These are phyloP conservation scores for Pythium graminicola DNA, from an alignment of 352 stramenopile species.

Conservation along the genomic window DNA sequence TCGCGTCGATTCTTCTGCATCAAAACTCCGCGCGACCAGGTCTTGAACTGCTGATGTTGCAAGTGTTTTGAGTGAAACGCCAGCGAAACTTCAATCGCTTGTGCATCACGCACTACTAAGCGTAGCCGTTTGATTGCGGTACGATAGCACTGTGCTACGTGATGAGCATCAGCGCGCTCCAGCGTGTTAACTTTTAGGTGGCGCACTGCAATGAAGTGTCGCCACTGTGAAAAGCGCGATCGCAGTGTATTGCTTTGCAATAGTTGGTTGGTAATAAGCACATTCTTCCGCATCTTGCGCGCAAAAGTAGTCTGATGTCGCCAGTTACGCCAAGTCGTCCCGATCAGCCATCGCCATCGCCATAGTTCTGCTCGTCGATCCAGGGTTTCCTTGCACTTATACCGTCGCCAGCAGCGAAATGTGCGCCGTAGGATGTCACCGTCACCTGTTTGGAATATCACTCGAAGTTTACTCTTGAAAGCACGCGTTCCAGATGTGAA, in stretches of 20 bases:
- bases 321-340: conserved; percentile 5
- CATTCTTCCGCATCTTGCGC: conserved; percentile 10
- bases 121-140: background rate
- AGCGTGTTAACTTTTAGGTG: background rate
- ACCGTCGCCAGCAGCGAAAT: conserved; percentile 10
- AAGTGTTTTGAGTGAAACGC: background rate
- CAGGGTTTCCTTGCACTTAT: conserved; percentile 5
- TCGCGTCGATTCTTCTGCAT: background rate
- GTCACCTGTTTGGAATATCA: conserved; percentile 12
- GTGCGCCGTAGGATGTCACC: background rate
- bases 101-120: background rate
- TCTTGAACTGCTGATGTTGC: background rate
- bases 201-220: background rate
- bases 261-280: conserved; percentile 7
- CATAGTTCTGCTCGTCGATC: background rate
- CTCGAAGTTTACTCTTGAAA: conserved; percentile 12
- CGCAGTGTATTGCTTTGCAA: conserved; percentile 12
- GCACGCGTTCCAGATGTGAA: conserved; percentile 1
- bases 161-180: background rate
- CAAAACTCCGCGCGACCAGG: background rate
- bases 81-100: background rate
- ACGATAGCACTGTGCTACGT: background rate
- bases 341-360: background rate
- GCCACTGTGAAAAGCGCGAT: conserved; percentile 6
- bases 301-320: conserved; percentile 2